Base-by-base conservation (phyloP, 2,329 filamentous ascomycete species). In the Claviceps sp. region DNA sequence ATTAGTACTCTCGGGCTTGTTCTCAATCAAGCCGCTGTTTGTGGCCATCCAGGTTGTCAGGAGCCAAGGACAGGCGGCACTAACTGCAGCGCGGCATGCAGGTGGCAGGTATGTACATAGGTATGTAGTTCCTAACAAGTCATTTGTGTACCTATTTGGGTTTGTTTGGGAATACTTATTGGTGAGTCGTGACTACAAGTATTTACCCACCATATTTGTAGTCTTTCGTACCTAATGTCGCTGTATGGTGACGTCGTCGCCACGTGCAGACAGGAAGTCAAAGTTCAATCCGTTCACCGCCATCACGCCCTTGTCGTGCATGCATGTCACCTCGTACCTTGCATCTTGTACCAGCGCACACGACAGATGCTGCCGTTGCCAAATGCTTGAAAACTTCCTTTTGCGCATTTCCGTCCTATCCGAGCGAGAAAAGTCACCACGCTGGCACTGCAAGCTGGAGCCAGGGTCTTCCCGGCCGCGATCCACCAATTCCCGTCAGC, bases 361-460 rank as follows among this genome's bases (percentile, higher is more conserved):
- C 40, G 24, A 38, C 19, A 16, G 16, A 26, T 26, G 24, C 42
- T 16, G 13, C 8, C 24, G 6, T 22, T 14, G 17, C 40, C 40
- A 42, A 13, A 41, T 22, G 17, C 40, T 42, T 22, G 17, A 42
- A 17, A 44, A 6, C 13, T 30, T 30, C 26, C 11, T 26, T 45
- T 16, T 47, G 42, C n/a, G 30, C 17, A 14, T 39, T 10, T 19
- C 24, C 22, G 16, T 34, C 16, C 19, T 26, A 30, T 16, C n/a
- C n/a, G 48, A 48, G 52, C 52, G 16, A 44, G 44, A 44, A 41
- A 22, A 42, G 42, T 50, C 38, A 48, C 48, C 51, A 55, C 48
- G 51, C 50, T 57, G 55, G 49, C 54, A 50, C 51, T 40, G 26
- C 54, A 50, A 43, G 17, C 34, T 34, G 50, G 48, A 47, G 30